phyloP scores from a whole-genome alignment of 2,329 filamentous ascomycete genomes.

The Calonectria ilicicola region DNA sequence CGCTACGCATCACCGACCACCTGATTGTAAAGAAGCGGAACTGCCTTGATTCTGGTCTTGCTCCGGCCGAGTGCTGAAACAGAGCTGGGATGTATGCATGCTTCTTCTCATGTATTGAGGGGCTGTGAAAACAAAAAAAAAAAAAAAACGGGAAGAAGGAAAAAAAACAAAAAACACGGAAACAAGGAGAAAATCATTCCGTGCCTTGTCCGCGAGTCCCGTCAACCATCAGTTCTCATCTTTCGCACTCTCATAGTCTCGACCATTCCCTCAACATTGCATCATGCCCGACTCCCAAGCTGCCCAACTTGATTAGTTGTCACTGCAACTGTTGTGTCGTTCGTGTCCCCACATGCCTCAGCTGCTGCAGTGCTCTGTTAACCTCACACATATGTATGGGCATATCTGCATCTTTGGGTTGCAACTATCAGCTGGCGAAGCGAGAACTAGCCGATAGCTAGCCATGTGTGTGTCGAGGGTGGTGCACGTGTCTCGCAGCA shows the following conservation, averaged over 20 bases:
- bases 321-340: constrained; percentile 7
- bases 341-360: constrained; percentile 5
- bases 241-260: background rate
- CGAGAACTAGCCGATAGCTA: constrained; percentile 1
- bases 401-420: constrained; percentile 13
- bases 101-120: background rate
- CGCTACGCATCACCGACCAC: background rate
- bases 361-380: constrained; percentile 5
- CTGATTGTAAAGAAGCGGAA: background rate
- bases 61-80: background rate
- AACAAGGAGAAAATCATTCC: background rate
- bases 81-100: background rate
- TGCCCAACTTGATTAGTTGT: constrained; percentile 7
- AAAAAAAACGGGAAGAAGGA: background rate
- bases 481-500: constrained; percentile 25
- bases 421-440: constrained; percentile 3
- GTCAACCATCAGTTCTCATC: constrained; percentile 11
- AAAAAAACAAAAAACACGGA: background rate
- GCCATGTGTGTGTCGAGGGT: constrained; percentile 16
- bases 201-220: background rate
- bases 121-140: background rate
- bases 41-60: background rate
- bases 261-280: background rate
- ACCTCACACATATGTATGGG: constrained; percentile 1
- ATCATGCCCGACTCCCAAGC: background rate